Base-by-base conservation (phyloP, 352 stramenopile genomes). In the Globisporangium viniferum region DNA sequence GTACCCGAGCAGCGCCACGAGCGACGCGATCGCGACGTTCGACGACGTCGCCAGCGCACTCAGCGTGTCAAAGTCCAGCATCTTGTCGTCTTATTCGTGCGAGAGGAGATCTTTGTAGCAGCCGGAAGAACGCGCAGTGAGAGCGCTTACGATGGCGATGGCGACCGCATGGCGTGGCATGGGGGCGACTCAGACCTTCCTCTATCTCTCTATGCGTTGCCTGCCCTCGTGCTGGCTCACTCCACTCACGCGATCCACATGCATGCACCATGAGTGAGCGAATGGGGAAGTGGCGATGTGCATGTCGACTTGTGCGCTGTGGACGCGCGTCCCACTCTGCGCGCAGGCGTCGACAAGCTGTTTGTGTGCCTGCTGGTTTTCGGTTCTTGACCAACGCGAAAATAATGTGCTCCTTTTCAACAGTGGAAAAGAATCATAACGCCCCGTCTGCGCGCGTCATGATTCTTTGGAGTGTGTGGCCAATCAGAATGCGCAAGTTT, bases 1-100 rank as follows among this genome's bases (percentile, higher is more conserved):
- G 77, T 66, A 79, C 14, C 27, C 29, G 14, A 59, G 29, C 15
- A 59, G 29, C 54, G 29, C 54, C 54, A 59, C 29, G 27, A 41
- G 27, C 15, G 27, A 29, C 27, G 53, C 14, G 14, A 33, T 24
- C 54, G 54, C 54, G 14, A 59, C 54, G 24, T 9, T 41, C 24
- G 29, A 20, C 54, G 54, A 0, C 54, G 54, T 59, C 29, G 12
- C 3, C 29, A 59, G 29, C 22, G 51, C 15, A 2, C n/a, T 35
- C 22, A 57, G 51, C 15, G 27, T 18, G 15, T 59, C 27, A 41
- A 59, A 36, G 54, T 59, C 54, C 54, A 59, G 54, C 54, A 59
- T 59, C 29, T 41, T n/a, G 24, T 59, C 36, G 36, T 18, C 39
- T 10, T 46, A 46, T 20, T 4, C 14, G 39, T 46, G 12, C 4